These are phyloP conservation scores for Moesziomyces globuligerus DNA, from an alignment of 1,284 basidiomycete species.

Conservation along the genomic window DNA sequence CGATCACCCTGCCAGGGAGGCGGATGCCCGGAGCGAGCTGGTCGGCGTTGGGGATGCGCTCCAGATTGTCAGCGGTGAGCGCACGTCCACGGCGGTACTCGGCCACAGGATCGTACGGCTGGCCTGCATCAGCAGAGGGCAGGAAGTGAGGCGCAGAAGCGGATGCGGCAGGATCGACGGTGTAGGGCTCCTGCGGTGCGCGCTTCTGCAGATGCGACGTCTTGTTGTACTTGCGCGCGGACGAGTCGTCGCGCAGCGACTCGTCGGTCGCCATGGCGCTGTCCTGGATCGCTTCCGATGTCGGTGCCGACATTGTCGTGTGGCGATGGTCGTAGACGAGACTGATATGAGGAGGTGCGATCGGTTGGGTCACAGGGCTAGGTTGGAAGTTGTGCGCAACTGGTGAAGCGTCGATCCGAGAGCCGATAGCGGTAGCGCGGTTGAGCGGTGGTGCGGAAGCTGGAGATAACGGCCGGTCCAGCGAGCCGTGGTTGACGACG, in stretches of 20 bases:
- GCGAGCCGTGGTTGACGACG: too few species aligned
- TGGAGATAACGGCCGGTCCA: too few species aligned
- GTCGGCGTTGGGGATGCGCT: constrained; percentile 63
- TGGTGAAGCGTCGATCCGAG: too few species aligned
- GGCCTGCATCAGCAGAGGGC: constrained; percentile 12
- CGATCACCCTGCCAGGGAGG: constrained; percentile 42
- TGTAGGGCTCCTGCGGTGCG: constrained; percentile 1
- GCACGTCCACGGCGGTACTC: constrained; percentile 46
- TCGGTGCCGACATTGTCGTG: constrained; percentile 1
- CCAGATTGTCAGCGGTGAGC: constrained; percentile 64
- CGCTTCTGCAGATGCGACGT: constrained; percentile 44
- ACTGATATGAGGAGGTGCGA: too few species aligned
- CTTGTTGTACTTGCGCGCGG: constrained; percentile 52
- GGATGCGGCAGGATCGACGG: constrained; percentile 4
- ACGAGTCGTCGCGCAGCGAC: constrained; percentile 46
- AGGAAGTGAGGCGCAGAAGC: constrained; percentile 13
- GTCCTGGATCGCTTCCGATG: constrained; percentile 15
- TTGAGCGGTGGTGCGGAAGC: too few species aligned
- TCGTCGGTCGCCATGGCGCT: constrained; percentile 38
- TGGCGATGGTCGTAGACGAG: too few species aligned
- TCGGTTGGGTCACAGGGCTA: not conserved
- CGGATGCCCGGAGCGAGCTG: constrained; percentile 65
- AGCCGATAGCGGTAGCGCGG: too few species aligned
- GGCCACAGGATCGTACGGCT: constrained; percentile 40
- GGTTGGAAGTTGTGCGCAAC: too few species aligned